Percentiles rank a stretch among this genome's conserved stretches.
phyloP scores from a whole-genome alignment of 352 stramenopile genomes.

The Aphanomyces stellatus region DNA sequence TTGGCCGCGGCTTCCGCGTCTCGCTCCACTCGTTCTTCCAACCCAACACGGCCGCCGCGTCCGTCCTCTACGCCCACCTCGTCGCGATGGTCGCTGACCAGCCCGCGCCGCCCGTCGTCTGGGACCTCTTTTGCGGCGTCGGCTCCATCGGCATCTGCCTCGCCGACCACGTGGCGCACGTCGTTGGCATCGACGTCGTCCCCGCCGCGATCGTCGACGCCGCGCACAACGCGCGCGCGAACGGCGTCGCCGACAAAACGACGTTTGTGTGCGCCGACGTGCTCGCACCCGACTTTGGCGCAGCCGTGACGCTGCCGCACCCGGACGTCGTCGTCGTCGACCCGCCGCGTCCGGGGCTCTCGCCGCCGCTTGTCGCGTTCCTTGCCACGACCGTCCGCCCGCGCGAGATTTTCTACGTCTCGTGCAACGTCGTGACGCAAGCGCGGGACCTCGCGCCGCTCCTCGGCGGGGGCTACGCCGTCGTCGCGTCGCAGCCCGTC shows the following conservation, averaged over 20 bases:
- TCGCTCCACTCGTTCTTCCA: constrained; percentile 76
- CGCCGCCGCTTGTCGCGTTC: constrained; percentile 55
- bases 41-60: constrained; percentile 54
- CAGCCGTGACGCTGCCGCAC: not conserved
- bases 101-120: constrained; percentile 42
- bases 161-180: constrained; percentile 29
- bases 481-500: constrained; percentile 50
- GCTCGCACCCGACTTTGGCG: not conserved
- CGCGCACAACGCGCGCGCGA: constrained; percentile 41
- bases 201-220: constrained; percentile 46
- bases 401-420: constrained; percentile 61
- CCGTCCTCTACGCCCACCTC: constrained; percentile 34
- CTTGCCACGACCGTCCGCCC: constrained; percentile 33
- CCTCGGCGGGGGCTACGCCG: constrained; percentile 26
- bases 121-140: constrained; percentile 75
- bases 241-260: constrained; percentile 40
- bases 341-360: constrained; percentile 53
- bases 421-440: constrained; percentile 63
- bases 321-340: constrained; percentile 70
- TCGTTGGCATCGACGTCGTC: constrained; percentile 67
- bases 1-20: constrained; percentile 49
- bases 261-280: constrained; percentile 53
- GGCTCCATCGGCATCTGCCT: constrained; percentile 75
- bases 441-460: constrained; percentile 44
- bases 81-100: constrained; percentile 32